Conservation (phyloP, 495 filamentous ascomycete genomes). For the Hypoxylon rickii region DNA sequence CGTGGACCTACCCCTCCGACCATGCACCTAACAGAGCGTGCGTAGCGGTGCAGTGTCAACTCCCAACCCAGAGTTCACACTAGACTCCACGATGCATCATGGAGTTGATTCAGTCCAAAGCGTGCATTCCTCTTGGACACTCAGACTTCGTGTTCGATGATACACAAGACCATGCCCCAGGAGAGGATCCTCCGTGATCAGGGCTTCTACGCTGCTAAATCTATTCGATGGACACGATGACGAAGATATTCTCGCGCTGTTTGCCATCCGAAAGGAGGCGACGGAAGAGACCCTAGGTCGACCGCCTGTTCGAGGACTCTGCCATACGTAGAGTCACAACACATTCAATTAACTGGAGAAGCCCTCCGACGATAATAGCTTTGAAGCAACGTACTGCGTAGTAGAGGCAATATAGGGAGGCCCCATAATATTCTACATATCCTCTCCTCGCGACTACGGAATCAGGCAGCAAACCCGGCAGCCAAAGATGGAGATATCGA, state of each 20-base stretch:
- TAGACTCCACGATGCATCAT: neutral
- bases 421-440: too few species aligned
- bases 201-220: slow-evolving; percentile 88
- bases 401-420: too few species aligned
- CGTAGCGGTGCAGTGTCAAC: slow-evolving; percentile 7
- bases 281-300: slow-evolving; percentile 74
- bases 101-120: neutral
- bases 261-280: slow-evolving; percentile 79
- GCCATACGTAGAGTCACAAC: slow-evolving; percentile 70
- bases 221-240: slow-evolving; percentile 75
- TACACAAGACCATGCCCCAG: slow-evolving; percentile 39
- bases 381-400: too few species aligned
- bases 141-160: too few species aligned
- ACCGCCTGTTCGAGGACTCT: slow-evolving; percentile 63
- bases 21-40: too few species aligned
- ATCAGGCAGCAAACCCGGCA: too few species aligned
- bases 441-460: too few species aligned
- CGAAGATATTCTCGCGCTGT: slow-evolving; percentile 61
- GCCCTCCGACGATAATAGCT: too few species aligned
- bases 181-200: slow-evolving; percentile 76
- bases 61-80: neutral
- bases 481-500: too few species aligned
- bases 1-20: too few species aligned
- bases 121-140: neutral
- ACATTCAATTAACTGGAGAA: slow-evolving; percentile 72